Evolutionary conservation across 371 early-diverging fungal genomes (phyloP), one percentile per base, ranked within the genome.

Genomic region (Apophysomyces elegans): DNA sequence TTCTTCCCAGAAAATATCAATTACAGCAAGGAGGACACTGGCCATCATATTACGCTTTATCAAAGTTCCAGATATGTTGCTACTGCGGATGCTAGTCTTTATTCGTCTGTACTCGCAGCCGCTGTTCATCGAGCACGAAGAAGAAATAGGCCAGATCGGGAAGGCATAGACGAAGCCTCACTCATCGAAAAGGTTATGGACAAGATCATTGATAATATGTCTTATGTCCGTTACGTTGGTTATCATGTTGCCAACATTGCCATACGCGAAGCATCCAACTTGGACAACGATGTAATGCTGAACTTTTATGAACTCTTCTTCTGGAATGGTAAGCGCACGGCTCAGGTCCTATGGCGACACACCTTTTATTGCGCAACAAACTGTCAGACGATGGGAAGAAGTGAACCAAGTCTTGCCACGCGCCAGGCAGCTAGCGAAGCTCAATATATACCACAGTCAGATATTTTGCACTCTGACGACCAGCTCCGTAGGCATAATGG

Each of bases 321-420:
- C 47, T 6, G 47, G 16, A 46, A 46, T 5, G 47, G 47, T 16
- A 46, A n/a, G 47, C n/a, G 47, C 37, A 5, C 39, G 60, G 43
- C 37, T 21, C 60, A 59, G 39, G 1, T 0, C 26, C 9, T 39
- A 41, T 59, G 60, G 41, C 11, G 60, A 59, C 43, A 41, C 13
- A 59, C 43, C 9, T 18, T 59, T 41, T 59, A 59, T 41, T 59
- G 60, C 21, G 60, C 60, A 39, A 59, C 43, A 41, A 41, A 59
- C 14, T 59, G 43, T 59, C 14, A 36, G 1, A 37, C 60, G 12
- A 59, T 37, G 43, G 2, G 21, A 12, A 41, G 18, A 46, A 13
- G 41, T 59, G 60, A 18, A 37, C 39, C 60, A 6, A 46, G 47
- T 16, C 13, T n/a, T 46, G 12, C 47, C 12, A 46, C 16, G 5